Percentiles rank a stretch among this genome's conserved stretches.
phyloP scores from a whole-genome alignment of 192 early-diverging fungal genomes.

The Jimgerdemannia flammicorona region DNA sequence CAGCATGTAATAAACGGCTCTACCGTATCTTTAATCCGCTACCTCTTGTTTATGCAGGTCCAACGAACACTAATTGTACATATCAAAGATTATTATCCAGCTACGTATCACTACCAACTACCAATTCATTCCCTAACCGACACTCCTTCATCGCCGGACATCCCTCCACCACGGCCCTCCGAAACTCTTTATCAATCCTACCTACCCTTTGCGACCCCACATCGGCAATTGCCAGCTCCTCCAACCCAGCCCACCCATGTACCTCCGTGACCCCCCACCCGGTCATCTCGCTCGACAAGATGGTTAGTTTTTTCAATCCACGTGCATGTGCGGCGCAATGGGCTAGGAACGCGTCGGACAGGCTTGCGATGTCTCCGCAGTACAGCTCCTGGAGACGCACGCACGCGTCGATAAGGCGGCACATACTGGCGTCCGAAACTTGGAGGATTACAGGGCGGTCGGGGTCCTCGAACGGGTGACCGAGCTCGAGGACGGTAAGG shows the following conservation, averaged over 20 bases:
- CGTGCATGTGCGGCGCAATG: not conserved
- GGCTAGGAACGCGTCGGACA: not conserved
- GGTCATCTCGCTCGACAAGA: not conserved
- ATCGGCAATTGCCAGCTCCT: not conserved
- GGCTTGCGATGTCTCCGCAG: not conserved
- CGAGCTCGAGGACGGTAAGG: not conserved
- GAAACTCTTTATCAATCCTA: not conserved
- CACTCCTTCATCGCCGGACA: not conserved
- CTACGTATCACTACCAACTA: not conserved
- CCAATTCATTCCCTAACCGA: not conserved
- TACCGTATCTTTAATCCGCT: too few relatives aligned
- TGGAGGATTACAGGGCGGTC: not conserved
- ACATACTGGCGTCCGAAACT: not conserved
- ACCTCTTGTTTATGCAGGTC: too few relatives aligned
- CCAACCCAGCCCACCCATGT: not conserved
- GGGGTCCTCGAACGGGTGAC: not conserved
- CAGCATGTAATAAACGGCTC: too few relatives aligned
- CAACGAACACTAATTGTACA: too few relatives aligned
- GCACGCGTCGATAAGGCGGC: not conserved
- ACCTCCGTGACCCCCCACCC: not conserved
- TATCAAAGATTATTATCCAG: too few relatives aligned
- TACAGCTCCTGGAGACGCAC: not conserved
- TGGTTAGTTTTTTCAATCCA: not conserved
- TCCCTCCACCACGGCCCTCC: not conserved
- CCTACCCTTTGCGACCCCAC: too few relatives aligned